A percentile compares a stretch with the other conserved stretches of the same genome.
These are phyloP conservation scores for Lolium perenne DNA, from an alignment of 176 grass and related monocot genomes.

Conservation along the genomic window DNA sequence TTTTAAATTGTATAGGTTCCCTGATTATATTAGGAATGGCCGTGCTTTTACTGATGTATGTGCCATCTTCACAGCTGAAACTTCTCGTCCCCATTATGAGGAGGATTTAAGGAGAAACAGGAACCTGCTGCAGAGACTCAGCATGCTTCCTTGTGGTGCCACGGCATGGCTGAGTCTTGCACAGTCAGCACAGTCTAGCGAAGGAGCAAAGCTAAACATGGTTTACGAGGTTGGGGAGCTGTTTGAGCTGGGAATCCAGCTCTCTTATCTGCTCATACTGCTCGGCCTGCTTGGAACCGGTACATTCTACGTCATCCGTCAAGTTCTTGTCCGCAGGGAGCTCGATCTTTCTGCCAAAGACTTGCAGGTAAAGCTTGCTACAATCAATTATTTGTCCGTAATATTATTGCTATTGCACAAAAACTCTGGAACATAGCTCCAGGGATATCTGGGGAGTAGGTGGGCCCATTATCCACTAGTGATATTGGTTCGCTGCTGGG, in stretches of 20 bases:
- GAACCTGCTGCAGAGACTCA: constrained; percentile 38
- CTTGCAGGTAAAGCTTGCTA: constrained; percentile 73
- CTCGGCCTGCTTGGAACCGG: constrained; percentile 90
- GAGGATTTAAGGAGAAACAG: constrained; percentile 42
- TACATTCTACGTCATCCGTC: constrained; percentile 87
- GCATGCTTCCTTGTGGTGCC: constrained; percentile 56
- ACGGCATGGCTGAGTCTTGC: constrained; percentile 71
- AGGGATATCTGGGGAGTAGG: background rate
- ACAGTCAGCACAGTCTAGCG: constrained; percentile 62
- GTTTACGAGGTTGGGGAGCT: constrained; percentile 88
- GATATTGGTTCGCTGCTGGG: background rate
- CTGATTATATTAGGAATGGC: background rate
- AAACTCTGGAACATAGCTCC: background rate
- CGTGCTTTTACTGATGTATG: background rate
- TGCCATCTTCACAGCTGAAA: constrained; percentile 28
- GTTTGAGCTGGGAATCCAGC: constrained; percentile 93
- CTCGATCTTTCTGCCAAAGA: constrained; percentile 99
- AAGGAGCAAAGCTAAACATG: constrained; percentile 66
- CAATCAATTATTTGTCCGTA: constrained; percentile 17
- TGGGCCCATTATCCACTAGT: background rate
- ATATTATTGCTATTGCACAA: constrained; percentile 17
- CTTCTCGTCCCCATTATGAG: background rate
- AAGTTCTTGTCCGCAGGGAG: constrained; percentile 91
- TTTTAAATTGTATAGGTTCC: background rate
- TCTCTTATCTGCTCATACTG: constrained; percentile 85